Base-by-base conservation (phyloP, 225 moss, liverwort and hornwort species). In the Takakia lepidozioides region DNA sequence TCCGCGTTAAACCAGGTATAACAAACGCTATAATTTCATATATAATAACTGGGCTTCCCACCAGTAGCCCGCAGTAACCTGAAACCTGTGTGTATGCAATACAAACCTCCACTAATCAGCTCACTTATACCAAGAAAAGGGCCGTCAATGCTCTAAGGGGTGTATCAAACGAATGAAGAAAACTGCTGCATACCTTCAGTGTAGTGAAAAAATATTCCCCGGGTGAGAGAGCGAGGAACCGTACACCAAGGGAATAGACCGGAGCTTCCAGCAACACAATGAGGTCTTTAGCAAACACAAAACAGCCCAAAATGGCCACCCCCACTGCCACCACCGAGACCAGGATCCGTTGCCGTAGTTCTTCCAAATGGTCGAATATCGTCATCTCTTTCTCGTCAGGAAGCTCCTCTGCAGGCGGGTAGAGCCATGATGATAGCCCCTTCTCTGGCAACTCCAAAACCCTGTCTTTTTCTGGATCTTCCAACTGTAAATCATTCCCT, bases 121-220 rank as follows among this genome's bases (percentile, higher is more conserved):
- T 46, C 26, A 56, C 14, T 51, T 10, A 7, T 2, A 27, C 19
- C 51, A 62, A 37, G 29, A 29, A 32, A 61, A 55, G 29, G 26
- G 60, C 45, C 18, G 16, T 15, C n/a, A 23, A 8, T 10, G 32
- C 11, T 32, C 11, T n/a, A n/a, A n/a, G 11, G 32, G 32, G 32
- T 32, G 11, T 32, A 7, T 32, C 32, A 32, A 32, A 32, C 8
- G 11, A 11, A 32, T 6, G 32, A 32, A 32, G 32, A 11, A 32
- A 32, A 32, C 8, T 6, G 32, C 32, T 32, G 32, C 32, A 6
- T 59, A 93, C 93, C 87, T 98, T 98, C 37, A 98, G 71, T 27
- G 90, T 91, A 14, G 95, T 98, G 61, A 91, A 98, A 61, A 98
- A 98, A 54, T 85, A 98, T 56, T 98, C 95, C 36, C 95, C 95